phyloP scores from a whole-genome alignment of 2,329 filamentous ascomycete species.

The Trichoderma sp. region DNA sequence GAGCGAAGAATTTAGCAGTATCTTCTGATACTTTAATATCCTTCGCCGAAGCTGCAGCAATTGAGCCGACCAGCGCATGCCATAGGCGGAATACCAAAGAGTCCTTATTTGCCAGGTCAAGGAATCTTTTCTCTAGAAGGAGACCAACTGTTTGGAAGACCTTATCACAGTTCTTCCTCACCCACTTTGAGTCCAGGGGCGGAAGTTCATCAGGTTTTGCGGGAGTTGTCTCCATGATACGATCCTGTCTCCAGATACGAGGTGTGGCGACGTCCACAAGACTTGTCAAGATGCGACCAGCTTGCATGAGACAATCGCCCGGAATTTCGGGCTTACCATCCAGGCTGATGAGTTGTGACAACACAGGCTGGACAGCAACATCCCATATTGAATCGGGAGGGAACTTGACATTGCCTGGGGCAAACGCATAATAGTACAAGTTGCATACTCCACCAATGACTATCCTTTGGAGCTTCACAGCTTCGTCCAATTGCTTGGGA shows the following conservation, averaged over 20 bases:
- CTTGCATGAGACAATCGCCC: constrained; percentile 59
- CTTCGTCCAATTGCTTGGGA: constrained; percentile 59
- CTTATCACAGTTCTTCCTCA: constrained; percentile 69
- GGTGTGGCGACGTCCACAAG: constrained; percentile 65
- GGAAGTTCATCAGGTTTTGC: constrained; percentile 77
- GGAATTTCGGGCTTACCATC: constrained; percentile 45
- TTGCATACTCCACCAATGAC: constrained; percentile 75
- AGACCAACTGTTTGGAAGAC: constrained; percentile 67
- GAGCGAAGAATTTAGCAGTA: constrained; percentile 76
- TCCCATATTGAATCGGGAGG: constrained; percentile 81
- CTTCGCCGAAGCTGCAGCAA: constrained; percentile 73
- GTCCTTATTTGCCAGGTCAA: constrained; percentile 63
- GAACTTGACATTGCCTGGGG: constrained; percentile 66
- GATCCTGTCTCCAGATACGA: constrained; percentile 74
- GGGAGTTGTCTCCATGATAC: constrained; percentile 63
- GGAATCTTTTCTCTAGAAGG: constrained; percentile 64
- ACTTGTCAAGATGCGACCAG: constrained; percentile 70
- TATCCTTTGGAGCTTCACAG: constrained; percentile 52
- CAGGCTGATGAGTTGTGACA: constrained; percentile 57
- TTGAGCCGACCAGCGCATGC: constrained; percentile 62
- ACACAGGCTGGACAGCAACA: constrained; percentile 67
- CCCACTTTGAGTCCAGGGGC: constrained; percentile 82
- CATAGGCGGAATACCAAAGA: constrained; percentile 61
- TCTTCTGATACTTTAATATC: constrained; percentile 89
- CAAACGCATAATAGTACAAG: constrained; percentile 80